Evolutionary conservation across 371 early-diverging fungal genomes (phyloP).

Genomic region (Coemansia sp.): DNA sequence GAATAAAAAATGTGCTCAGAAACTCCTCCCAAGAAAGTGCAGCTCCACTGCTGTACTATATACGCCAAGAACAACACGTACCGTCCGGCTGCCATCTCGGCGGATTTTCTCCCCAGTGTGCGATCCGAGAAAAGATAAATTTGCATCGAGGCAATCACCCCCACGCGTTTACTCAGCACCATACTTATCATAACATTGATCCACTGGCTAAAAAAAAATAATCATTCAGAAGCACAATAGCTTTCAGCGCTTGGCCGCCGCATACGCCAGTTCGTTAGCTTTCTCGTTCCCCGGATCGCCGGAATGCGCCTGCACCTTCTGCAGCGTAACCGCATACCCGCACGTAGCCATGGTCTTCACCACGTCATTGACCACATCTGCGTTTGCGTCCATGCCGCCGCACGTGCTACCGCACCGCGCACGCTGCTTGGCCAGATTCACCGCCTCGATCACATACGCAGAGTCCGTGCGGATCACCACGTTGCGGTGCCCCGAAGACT

Average conservation of each 20-base stretch:
- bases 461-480: constrained; percentile 7
- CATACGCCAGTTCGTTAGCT: background rate
- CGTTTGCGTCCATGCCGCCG: background rate
- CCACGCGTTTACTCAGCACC: no score
- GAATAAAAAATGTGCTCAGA: no score
- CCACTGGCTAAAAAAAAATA: no score
- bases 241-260: background rate
- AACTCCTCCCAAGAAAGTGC: no score
- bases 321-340: background rate
- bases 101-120: no score
- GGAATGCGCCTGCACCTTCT: background rate
- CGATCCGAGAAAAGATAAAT: no score
- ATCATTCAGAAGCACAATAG: no score
- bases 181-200: no score
- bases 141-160: no score
- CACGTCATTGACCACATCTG: background rate
- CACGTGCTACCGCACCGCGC: background rate
- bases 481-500: background rate
- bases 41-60: no score
- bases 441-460: background rate
- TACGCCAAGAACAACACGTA: no score
- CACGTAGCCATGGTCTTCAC: background rate
- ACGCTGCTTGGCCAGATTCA: background rate
- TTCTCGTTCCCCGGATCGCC: background rate
- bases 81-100: no score